Base-by-base conservation (phyloP, 257 asterid genomes). In the Fraxinus cuspidata region DNA sequence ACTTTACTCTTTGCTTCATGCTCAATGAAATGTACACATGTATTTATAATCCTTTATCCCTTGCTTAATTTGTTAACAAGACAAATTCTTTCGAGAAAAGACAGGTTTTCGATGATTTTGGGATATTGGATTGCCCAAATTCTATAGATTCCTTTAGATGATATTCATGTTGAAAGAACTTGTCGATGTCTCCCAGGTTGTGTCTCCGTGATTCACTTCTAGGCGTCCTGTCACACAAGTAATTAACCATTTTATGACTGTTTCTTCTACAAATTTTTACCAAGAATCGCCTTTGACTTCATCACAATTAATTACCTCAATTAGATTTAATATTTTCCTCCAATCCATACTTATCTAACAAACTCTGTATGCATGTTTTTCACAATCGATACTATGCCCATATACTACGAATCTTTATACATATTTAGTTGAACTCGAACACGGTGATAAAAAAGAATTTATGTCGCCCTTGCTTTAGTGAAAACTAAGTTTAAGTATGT, bases 21-120 rank as follows among this genome's bases (percentile, higher is more conserved):
- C 28, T 58, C 29, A n/a, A 21, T 58, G 66, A 58, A 58, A 58
- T 58, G n/a, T 82, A 82, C 40, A 58, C 63, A 28, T 3, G 74
- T 12, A 40, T 10, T 37, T 28, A 2, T 37, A 7, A 32, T 10
- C 27, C 44, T 5, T 28, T 75, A 81, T 72, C 28, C 7, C 72
- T 42, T 71, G 51, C 76, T 64, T 80, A 74, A 42, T 77, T 64
- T 79, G 79, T 70, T 34, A 58, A 23, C 35, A 11, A 29, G 77
- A 37, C 37, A 81, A 77, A 79, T 77, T 72, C 15, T 37, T 18
- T 53, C 65, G 60, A 7, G 21, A 82, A 74, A 58, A 9, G 83
- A 80, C 83, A 78, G 3, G 29, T 4, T 38, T n/a, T 58, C 83
- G 86, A 80, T 85, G 79, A 82, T 80, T 64, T 84, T 44, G 49